Percentiles rank a stretch among this genome's conserved stretches.
phyloP scores from a whole-genome alignment of 2,329 filamentous ascomycete genomes.

The Didymella keratinophila region DNA sequence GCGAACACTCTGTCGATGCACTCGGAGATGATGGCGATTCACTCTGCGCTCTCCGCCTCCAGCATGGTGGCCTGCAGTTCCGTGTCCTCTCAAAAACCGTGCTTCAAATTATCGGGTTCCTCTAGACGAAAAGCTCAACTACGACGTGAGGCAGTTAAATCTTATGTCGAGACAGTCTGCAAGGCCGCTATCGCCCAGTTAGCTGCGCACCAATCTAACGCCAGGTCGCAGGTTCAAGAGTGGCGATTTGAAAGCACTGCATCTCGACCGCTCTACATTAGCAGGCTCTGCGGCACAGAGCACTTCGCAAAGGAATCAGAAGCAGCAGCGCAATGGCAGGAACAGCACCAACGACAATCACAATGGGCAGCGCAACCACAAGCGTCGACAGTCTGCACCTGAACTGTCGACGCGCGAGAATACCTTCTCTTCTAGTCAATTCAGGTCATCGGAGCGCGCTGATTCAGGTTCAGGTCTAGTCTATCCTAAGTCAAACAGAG shows the following conservation, averaged over 20 bases:
- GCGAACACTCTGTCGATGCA: background rate
- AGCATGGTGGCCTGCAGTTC: background rate
- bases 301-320: background rate
- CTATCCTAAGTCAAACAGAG: background rate
- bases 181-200: background rate
- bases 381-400: background rate
- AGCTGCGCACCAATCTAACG: background rate
- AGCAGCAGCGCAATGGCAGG: background rate
- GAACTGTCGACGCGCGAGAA: background rate
- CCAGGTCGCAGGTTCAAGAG: background rate
- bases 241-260: background rate
- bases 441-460: too few species aligned
- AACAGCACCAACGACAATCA: background rate
- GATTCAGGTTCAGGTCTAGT: background rate
- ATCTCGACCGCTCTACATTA: background rate
- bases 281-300: background rate
- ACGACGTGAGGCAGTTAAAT: background rate
- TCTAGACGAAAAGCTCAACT: background rate
- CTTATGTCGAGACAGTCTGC: background rate
- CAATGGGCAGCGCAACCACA: background rate
- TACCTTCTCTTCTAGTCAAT: too few species aligned
- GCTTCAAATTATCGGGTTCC: background rate
- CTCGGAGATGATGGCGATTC: background rate
- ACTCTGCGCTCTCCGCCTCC: background rate
- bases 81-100: background rate